These are phyloP conservation scores for Sporobolomyces roseus DNA, from an alignment of 768 basidiomycete genomes.

Conservation along the genomic window DNA sequence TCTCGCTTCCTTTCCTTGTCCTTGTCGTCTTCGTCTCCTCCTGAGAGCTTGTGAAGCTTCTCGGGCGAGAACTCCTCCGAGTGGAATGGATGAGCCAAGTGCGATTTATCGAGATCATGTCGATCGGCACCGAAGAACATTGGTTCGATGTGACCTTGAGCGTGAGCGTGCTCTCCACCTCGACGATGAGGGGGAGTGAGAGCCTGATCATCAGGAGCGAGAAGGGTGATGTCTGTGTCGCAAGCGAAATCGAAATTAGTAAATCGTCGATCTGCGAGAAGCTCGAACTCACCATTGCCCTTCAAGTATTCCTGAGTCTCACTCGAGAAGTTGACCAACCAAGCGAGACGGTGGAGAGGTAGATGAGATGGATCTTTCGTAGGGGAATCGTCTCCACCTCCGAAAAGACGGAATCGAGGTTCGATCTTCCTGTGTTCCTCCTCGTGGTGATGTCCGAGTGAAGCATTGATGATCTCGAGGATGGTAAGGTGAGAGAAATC, in stretches of 20 bases:
- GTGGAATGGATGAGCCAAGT: slow-evolving; percentile 34
- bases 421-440: neutral
- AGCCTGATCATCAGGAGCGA: slow-evolving; percentile 44
- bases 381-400: neutral
- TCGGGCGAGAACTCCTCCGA: slow-evolving; percentile 16
- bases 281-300: neutral
- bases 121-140: neutral
- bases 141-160: neutral
- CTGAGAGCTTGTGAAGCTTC: slow-evolving; percentile 14
- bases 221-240: slow-evolving; percentile 34
- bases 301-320: slow-evolving; percentile 19
- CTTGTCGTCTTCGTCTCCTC: slow-evolving; percentile 36
- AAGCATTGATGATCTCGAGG: slow-evolving; percentile 44
- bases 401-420: neutral
- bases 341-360: slow-evolving; percentile 41
- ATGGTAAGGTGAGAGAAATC: slow-evolving; percentile 42
- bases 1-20: slow-evolving; percentile 47
- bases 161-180: neutral
- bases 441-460: slow-evolving; percentile 25
- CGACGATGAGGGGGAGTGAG: slow-evolving; percentile 32
- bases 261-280: neutral
- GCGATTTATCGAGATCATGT: slow-evolving; percentile 8
- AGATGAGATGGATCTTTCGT: slow-evolving; percentile 27
- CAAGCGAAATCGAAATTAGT: neutral
- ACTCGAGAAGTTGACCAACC: slow-evolving; percentile 35